Percentiles rank a stretch among this genome's conserved stretches.
Evolutionary conservation across 306 rosid genomes (phyloP).

Genomic region (Medicago arabica): DNA sequence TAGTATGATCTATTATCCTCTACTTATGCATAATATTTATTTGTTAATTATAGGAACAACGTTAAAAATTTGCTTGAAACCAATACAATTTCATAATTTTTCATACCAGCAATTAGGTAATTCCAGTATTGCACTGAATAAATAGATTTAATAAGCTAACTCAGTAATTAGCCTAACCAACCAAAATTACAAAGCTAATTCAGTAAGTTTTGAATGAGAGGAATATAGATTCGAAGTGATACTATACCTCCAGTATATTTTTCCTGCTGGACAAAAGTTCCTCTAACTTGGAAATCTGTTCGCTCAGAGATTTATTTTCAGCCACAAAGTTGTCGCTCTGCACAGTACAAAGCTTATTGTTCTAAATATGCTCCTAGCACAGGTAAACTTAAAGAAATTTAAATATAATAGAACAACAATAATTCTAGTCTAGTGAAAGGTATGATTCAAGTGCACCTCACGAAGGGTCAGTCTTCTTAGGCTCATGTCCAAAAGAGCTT

Average conservation of each 20-base stretch:
- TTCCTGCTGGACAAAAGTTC: slow-evolving; percentile 83
- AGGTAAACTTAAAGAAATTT: slow-evolving; percentile 13
- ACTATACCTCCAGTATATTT: slow-evolving; percentile 75
- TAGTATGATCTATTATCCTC: slow-evolving; percentile 6
- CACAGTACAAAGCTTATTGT: slow-evolving; percentile 40
- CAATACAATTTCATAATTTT: slow-evolving; percentile 11
- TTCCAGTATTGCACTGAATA: neutral
- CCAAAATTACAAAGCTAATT: neutral
- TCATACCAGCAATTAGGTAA: neutral
- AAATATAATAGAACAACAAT: slow-evolving; percentile 11
- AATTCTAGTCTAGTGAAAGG: slow-evolving; percentile 30
- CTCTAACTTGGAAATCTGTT: slow-evolving; percentile 81
- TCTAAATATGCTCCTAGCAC: slow-evolving; percentile 8
- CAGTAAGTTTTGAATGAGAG: slow-evolving; percentile 8
- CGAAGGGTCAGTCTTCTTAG: slow-evolving; percentile 81
- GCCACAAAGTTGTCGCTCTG: slow-evolving; percentile 79
- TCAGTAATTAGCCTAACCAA: slow-evolving; percentile 2
- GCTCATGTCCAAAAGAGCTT: slow-evolving; percentile 89
- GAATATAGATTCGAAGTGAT: slow-evolving; percentile 10
- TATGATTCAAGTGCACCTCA: slow-evolving; percentile 65
- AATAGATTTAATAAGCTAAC: slow-evolving; percentile 9
- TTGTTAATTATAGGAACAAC: neutral
- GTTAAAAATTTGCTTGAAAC: neutral
- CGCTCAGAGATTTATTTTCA: slow-evolving; percentile 75
- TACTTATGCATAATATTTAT: neutral